Percentiles rank a stretch among this genome's conserved stretches.
Evolutionary conservation across 2,329 filamentous ascomycete species (phyloP).

Genomic region (Leptodontidium sp.): DNA sequence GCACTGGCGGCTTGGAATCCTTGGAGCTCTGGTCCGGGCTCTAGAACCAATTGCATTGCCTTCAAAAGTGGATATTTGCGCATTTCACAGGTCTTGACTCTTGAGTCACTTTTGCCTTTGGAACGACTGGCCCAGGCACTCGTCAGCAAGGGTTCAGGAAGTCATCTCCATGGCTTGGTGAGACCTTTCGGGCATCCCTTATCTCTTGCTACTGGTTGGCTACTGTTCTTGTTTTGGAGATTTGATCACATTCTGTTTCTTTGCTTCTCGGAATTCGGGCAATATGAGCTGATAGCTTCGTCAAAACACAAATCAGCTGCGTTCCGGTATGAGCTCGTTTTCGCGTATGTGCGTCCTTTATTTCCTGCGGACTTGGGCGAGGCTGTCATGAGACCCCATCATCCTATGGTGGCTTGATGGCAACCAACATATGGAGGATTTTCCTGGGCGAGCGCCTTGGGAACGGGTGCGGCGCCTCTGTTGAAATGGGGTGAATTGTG

Average conservation of each 20-base stretch:
- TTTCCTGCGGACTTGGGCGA: slow-evolving; percentile 1
- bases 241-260: neutral
- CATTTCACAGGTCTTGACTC: neutral
- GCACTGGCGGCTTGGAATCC: neutral
- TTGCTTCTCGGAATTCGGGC: neutral
- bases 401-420: neutral
- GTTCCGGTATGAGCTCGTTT: neutral
- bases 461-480: neutral
- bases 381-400: slow-evolving; percentile 6
- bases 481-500: neutral
- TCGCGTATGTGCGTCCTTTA: neutral
- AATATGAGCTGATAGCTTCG: neutral
- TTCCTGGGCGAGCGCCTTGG: neutral
- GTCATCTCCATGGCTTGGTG: neutral
- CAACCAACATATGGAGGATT: neutral
- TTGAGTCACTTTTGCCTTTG: neutral
- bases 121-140: neutral
- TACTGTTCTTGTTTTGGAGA: neutral
- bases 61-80: neutral
- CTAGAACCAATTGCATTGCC: slow-evolving; percentile 7
- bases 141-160: neutral
- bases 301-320: neutral
- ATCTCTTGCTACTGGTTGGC: neutral
- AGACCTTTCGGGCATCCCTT: neutral
- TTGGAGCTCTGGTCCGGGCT: slow-evolving; percentile 1